These are phyloP conservation scores for Schoenoplectus triqueter DNA, from an alignment of 202 grass and related monocot species.

Conservation along the genomic window DNA sequence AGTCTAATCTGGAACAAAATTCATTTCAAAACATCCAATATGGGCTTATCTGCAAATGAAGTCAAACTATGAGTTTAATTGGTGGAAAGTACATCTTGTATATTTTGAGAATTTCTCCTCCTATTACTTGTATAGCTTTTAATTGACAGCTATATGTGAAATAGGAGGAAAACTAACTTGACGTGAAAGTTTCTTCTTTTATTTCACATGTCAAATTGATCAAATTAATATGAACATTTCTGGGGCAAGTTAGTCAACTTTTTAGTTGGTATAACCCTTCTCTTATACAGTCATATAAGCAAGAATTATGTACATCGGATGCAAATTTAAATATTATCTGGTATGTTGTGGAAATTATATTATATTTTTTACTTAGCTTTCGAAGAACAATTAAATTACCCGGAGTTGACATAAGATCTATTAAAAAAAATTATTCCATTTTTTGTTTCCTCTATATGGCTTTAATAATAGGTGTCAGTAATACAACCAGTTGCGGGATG, in stretches of 20 bases:
- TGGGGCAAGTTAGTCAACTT: background rate
- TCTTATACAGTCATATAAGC: background rate
- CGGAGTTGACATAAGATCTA: slow-evolving; percentile 13
- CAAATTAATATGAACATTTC: background rate
- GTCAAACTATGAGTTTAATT: slow-evolving; percentile 1
- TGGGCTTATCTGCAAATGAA: background rate
- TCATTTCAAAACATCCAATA: background rate
- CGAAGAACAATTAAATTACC: background rate
- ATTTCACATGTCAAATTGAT: background rate
- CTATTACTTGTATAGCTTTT: background rate
- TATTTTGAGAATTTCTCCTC: background rate
- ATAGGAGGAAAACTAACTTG: background rate
- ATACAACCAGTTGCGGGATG: slow-evolving; percentile 95
- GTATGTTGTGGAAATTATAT: background rate
- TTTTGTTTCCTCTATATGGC: slow-evolving; percentile 11
- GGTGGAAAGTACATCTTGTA: background rate
- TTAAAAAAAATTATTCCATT: background rate
- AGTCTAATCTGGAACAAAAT: background rate
- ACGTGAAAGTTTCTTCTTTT: background rate
- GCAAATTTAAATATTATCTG: slow-evolving; percentile 10
- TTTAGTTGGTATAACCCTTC: background rate
- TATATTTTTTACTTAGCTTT: slow-evolving; percentile 4
- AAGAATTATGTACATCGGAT: background rate
- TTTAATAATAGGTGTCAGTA: slow-evolving; percentile 76
- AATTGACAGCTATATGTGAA: background rate